A percentile compares a stretch with the other conserved stretches of the same genome.
These are phyloP conservation scores for Helichrysum umbraculigerum DNA, from an alignment of 129 eudicot genomes.

Conservation along the genomic window DNA sequence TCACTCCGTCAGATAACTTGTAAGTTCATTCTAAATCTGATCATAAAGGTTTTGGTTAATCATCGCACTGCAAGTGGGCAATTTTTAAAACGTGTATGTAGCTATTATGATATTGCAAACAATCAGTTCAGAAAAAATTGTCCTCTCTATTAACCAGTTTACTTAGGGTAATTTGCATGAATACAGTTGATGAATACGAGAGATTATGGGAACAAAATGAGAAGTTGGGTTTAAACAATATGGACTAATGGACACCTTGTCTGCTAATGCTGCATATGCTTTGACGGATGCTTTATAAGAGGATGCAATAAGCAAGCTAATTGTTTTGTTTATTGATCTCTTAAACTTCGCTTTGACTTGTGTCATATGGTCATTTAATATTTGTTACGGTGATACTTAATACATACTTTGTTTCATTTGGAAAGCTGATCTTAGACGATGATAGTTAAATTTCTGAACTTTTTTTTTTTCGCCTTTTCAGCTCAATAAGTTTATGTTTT, in stretches of 20 bases:
- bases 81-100: too few species aligned
- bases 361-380: neutral
- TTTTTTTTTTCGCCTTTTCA: too few species aligned
- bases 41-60: too few species aligned
- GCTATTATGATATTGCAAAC: too few species aligned
- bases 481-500: too few species aligned
- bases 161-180: conserved; percentile 3
- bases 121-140: neutral
- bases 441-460: too few species aligned
- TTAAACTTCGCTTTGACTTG: neutral
- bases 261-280: conserved; percentile 82
- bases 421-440: too few species aligned
- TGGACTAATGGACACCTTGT: conserved; percentile 65
- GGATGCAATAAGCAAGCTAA: neutral
- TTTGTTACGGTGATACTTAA: too few species aligned
- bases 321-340: neutral
- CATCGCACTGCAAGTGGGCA: too few species aligned
- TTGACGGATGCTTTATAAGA: conserved; percentile 29
- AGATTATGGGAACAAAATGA: conserved; percentile 95
- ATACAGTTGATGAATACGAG: conserved; percentile 77
- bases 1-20: conserved; percentile 75
- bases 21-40: conserved; percentile 36
- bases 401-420: too few species aligned
- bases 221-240: conserved; percentile 89
- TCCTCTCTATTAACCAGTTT: neutral